Conservation (phyloP, 495 filamentous ascomycete species). For the Wilcoxina mikolae region DNA sequence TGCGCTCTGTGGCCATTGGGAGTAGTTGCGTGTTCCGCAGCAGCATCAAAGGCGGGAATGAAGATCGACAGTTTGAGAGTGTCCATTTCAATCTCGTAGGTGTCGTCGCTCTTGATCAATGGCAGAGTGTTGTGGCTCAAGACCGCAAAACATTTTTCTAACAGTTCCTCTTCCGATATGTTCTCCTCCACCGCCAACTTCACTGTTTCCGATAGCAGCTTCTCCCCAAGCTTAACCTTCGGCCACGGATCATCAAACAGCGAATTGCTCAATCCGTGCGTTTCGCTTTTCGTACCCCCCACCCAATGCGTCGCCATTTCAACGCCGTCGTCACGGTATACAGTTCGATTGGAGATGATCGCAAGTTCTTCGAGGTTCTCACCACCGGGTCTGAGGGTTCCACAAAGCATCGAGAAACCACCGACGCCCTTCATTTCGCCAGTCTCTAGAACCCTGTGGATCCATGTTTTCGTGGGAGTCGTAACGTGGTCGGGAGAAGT, state of each 20-base stretch:
- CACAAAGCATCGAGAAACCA: constrained; percentile 85
- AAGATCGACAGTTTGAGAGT: constrained; percentile 69
- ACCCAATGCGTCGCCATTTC: constrained; percentile 48
- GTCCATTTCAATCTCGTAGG: constrained; percentile 55
- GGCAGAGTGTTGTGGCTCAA: constrained; percentile 64
- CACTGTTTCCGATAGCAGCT: constrained; percentile 34
- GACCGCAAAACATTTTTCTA: constrained; percentile 53
- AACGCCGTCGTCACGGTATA: constrained; percentile 38
- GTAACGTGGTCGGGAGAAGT: constrained; percentile 21
- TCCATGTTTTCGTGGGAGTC: constrained; percentile 45
- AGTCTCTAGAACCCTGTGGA: constrained; percentile 49
- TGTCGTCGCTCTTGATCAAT: constrained; percentile 33
- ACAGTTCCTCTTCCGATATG: constrained; percentile 45
- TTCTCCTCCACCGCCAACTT: constrained; percentile 33
- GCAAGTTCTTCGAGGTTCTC: constrained; percentile 50
- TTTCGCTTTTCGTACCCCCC: constrained; percentile 44
- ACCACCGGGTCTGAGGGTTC: constrained; percentile 44
- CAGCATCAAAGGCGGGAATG: constrained; percentile 42
- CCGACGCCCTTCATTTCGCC: constrained; percentile 62
- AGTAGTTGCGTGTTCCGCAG: constrained; percentile 10
- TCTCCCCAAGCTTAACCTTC: constrained; percentile 52
- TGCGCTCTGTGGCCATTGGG: neutral
- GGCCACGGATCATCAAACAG: constrained; percentile 65
- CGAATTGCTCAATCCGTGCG: constrained; percentile 75
- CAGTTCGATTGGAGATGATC: constrained; percentile 77